Base-by-base conservation (phyloP, 495 filamentous ascomycete species). In the Tuber aestivum region DNA sequence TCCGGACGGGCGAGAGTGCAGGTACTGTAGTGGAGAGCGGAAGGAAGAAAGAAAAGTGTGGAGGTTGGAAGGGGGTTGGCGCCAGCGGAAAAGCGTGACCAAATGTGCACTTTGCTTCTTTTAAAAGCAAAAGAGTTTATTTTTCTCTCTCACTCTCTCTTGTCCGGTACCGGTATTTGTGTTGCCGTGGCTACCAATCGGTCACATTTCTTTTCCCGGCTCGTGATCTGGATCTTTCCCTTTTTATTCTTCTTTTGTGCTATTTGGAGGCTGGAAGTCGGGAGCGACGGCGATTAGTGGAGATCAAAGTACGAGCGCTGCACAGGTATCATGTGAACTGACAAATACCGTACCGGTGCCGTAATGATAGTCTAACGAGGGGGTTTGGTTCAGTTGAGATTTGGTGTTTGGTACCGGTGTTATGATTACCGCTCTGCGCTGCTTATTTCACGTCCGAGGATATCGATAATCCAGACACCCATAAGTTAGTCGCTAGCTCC, bases 101-200 rank as follows among this genome's bases (percentile, higher is more conserved):
- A 65, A 65, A 18, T n/a, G 56, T 35, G 27, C 56, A 65, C 3
- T 65, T 65, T 65, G 27, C 56, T 65, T 65, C 23, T 48, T 48
- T 48, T 48, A 21, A n/a, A n/a, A n/a, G n/a, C n/a, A n/a, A n/a
- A n/a, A n/a, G n/a, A 18, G 20, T 4, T 21, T 48, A 0, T 21
- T 21, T 48, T 21, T 48, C 10, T 10, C 7, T 56, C 48, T 9
- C 2, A 0, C 10, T 65, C 3, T 35, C 5, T 65, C 16, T 65
- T 12, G n/a, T 18, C n/a, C n/a, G n/a, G n/a, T n/a, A n/a, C n/a
- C n/a, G n/a, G 27, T 56, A 56, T 27, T n/a, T 0, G n/a, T 21
- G 56, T 65, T 65, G 56, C 56, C 27, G 56, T 65, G 56, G 56
- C 56, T 32, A 27, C 56, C 56, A 65, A 65, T 65, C 56, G 56